Evolutionary conservation across 257 asterid genomes (phyloP), one percentile per base, ranked within the genome.

Genomic region (Forsythia viridissima): DNA sequence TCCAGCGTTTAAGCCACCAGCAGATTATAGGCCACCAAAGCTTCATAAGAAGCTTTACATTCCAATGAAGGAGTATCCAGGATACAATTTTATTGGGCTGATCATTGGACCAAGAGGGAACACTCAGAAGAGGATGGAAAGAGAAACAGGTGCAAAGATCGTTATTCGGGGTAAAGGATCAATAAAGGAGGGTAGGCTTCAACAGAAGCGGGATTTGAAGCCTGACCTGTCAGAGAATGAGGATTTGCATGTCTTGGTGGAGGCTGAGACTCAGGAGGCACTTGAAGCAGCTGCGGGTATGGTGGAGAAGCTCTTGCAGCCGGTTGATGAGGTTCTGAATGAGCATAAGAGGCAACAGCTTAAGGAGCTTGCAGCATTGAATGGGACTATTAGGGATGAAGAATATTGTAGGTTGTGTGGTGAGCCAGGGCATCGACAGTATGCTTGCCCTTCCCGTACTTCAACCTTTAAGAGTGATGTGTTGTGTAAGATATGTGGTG

Each of bases 341-440:
- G 97, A 94, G 86, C 98, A 94, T 85, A 94, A 94, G 87, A 88
- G 98, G 82, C 98, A 94, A 75, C 98, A 94, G 78, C 96, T 94
- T 63, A 90, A 91, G 89, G 98, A 94, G 82, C 97, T 94, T 81
- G 98, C 98, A 12, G 92, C 98, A 2, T 71, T 94, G 87, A 94
- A 94, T 82, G 98, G 98, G 72, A 94, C 98, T 37, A 94, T 94
- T 77, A 91, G 97, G 78, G 98, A 94, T 76, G 97, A 94, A 82
- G 98, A 94, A 87, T 87, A 21, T 82, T 94, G 98, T 82, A 87
- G 96, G 86, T 76, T 91, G 83, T 94, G 98, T 77, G 98, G 98
- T 70, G 98, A 94, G 87, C 91, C 97, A 8, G 98, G 98, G 15
- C 98, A 94, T 76, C 80, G 98, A 82, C 97, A 94, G 79, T 91